Conservation (phyloP, 208 protist genomes). For the Trypanosoma cruzi region DNA sequence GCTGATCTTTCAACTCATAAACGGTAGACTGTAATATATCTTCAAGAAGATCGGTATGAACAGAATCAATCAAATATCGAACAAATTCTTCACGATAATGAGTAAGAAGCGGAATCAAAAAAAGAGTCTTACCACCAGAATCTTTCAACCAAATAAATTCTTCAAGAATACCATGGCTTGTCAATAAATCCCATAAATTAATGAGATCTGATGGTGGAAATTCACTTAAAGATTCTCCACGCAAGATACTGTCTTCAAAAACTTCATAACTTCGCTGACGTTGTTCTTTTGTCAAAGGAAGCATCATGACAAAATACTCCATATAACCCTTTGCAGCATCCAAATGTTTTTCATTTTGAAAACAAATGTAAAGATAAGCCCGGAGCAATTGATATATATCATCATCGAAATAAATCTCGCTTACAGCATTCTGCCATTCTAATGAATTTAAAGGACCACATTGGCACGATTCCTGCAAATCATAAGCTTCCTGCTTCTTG, state of each 20-base stretch:
- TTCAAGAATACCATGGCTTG: conserved; percentile 23
- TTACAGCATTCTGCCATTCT: conserved; percentile 25
- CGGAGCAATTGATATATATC: conserved; percentile 21
- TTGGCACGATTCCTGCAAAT: conserved; percentile 22
- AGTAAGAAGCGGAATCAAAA: conserved; percentile 29
- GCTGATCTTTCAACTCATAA: conserved; percentile 23
- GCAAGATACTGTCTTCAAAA: conserved; percentile 20
- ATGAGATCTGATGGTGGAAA: conserved; percentile 26
- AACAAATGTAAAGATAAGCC: conserved; percentile 26
- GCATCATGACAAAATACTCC: conserved; percentile 29
- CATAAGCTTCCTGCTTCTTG: conserved; percentile 16
- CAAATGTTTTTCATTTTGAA: conserved; percentile 22
- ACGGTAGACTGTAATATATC: conserved; percentile 21
- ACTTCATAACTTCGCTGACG: conserved; percentile 17
- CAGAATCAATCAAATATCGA: conserved; percentile 20
- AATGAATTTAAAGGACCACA: not conserved
- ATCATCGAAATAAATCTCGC: conserved; percentile 29
- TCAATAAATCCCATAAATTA: conserved; percentile 34
- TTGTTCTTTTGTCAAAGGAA: conserved; percentile 12
- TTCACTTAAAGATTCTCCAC: not conserved
- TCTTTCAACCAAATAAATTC: conserved; percentile 21
- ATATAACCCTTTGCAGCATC: conserved; percentile 26
- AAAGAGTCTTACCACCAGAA: conserved; percentile 15
- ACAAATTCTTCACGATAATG: conserved; percentile 27
- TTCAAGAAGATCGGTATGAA: conserved; percentile 15